These are phyloP conservation scores for Fusarium sp. DNA, from an alignment of 2,329 filamentous ascomycete genomes.

Conservation along the genomic window DNA sequence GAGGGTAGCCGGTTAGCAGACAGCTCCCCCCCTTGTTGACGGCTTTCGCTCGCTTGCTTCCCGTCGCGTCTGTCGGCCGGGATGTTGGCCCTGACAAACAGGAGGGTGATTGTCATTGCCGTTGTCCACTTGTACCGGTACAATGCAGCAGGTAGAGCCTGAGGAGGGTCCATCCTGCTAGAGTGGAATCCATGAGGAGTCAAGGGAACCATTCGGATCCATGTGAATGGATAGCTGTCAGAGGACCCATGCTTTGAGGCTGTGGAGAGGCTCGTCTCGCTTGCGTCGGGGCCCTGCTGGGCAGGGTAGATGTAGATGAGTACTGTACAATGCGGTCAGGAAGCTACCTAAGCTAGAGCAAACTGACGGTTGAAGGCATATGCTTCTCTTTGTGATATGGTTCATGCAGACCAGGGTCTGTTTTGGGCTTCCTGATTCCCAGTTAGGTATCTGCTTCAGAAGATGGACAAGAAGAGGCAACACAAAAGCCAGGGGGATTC, in stretches of 20 bases:
- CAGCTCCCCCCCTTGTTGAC: conserved; percentile 34
- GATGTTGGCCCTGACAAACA: conserved; percentile 30
- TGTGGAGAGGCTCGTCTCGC: conserved; percentile 35
- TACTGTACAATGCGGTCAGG: not conserved
- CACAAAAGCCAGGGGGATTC: conserved; percentile 36
- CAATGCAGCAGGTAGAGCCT: not conserved
- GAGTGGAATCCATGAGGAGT: conserved; percentile 5
- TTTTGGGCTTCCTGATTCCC: conserved; percentile 18
- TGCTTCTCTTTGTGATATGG: conserved; percentile 27
- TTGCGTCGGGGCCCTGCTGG: conserved; percentile 28
- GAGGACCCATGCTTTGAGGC: conserved; percentile 26
- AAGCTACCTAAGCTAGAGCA: conserved; percentile 15
- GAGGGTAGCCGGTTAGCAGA: conserved; percentile 38
- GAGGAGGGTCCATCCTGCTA: conserved; percentile 21
- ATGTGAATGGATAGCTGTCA: conserved; percentile 18
- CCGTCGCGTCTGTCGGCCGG: conserved; percentile 43
- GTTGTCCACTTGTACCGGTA: conserved; percentile 20
- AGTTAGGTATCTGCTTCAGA: conserved; percentile 27
- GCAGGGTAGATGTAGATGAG: conserved; percentile 8
- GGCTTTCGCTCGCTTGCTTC: conserved; percentile 45
- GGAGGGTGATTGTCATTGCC: conserved; percentile 29
- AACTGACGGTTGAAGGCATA: conserved; percentile 26
- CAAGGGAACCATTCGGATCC: not conserved
- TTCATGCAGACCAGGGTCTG: conserved; percentile 18
- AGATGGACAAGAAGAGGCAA: conserved; percentile 36